Evolutionary conservation across 73 alveolate species (phyloP).

Genomic region (Paramecium tetraurelia): DNA sequence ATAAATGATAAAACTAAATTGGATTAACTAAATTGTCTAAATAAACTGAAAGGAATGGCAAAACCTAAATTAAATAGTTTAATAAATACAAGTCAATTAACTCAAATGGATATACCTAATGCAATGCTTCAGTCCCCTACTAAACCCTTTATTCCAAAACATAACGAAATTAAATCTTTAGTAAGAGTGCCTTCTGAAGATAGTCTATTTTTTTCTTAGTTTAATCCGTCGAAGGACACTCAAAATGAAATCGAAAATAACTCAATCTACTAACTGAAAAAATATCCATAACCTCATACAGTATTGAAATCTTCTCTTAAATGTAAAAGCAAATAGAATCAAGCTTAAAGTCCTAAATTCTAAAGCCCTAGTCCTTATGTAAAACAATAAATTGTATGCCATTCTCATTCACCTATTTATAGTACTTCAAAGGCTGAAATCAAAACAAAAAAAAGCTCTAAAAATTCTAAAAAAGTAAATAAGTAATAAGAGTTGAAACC

Average conservation of each 20-base stretch:
- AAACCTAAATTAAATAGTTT: background rate
- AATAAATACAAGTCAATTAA: background rate
- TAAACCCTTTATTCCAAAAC: background rate
- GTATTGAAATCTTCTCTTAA: background rate
- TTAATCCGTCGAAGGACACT: background rate
- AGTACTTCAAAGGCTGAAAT: background rate
- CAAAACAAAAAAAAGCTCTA: background rate
- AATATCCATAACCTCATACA: background rate
- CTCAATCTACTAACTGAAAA: background rate
- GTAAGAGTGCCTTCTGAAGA: constrained; percentile 18
- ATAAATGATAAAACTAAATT: background rate
- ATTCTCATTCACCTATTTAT: background rate
- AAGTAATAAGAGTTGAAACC: background rate
- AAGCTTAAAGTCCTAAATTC: background rate
- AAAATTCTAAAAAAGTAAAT: background rate
- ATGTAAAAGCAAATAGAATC: background rate
- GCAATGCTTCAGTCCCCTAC: background rate
- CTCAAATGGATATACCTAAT: background rate
- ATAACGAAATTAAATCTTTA: background rate
- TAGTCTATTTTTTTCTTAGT: background rate
- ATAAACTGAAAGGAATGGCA: background rate
- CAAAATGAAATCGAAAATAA: background rate
- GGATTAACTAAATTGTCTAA: background rate
- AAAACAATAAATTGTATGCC: background rate
- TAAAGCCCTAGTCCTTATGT: background rate